Percentiles rank a stretch among this genome's conserved stretches.
These are phyloP conservation scores for Kluyveromyces dobzhanskii DNA, from an alignment of 805 yeast species.

Conservation along the genomic window DNA sequence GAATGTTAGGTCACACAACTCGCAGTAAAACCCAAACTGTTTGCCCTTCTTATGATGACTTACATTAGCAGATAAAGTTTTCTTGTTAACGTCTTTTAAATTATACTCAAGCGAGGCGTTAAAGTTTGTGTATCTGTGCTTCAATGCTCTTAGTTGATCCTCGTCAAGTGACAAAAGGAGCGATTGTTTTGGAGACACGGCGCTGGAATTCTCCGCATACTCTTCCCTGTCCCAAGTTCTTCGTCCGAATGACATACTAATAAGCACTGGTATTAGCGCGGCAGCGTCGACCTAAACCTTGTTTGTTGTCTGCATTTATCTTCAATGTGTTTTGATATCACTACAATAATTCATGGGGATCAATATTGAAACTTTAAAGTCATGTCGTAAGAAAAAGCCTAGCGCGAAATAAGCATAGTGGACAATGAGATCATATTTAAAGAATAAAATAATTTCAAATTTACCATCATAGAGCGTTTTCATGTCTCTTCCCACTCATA, in stretches of 20 bases:
- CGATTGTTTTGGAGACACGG: too few species aligned
- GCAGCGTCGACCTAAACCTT: too few species aligned
- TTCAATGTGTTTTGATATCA: too few species aligned
- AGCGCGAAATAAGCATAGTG: background rate
- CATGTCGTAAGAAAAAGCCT: background rate
- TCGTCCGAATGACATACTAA: constrained; percentile 43
- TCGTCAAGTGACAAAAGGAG: constrained; percentile 10
- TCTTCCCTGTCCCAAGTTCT: constrained; percentile 67
- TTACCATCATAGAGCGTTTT: background rate
- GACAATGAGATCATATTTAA: too few species aligned
- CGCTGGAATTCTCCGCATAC: too few species aligned
- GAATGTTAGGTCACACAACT: constrained; percentile 67
- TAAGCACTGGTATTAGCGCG: too few species aligned
- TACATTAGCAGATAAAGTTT: constrained; percentile 26
- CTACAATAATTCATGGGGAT: too few species aligned
- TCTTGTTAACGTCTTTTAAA: constrained; percentile 26
- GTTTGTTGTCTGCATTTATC: too few species aligned
- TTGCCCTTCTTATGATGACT: constrained; percentile 36
- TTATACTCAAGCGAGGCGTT: constrained; percentile 20
- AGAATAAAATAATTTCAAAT: background rate
- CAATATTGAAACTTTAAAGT: background rate
- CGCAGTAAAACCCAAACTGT: constrained; percentile 81
- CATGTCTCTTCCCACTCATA: constrained; percentile 20
- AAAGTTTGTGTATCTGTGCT: constrained; percentile 18
- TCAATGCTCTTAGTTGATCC: constrained; percentile 10